A percentile compares a stretch with the other conserved stretches of the same genome.
These are phyloP conservation scores for Casuarina equisetifolia DNA, from an alignment of 306 rosid genomes.

Conservation along the genomic window DNA sequence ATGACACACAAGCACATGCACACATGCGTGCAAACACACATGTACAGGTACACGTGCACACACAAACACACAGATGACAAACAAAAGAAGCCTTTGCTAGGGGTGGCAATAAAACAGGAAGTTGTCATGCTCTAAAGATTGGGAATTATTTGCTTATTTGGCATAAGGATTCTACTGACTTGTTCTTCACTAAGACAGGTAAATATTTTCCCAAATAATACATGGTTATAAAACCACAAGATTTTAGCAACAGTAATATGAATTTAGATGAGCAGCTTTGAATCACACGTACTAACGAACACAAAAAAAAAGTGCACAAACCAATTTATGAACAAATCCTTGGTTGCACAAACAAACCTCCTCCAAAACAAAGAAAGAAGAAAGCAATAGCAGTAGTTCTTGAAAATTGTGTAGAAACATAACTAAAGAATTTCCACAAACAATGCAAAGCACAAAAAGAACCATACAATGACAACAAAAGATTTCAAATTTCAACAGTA, in stretches of 20 bases:
- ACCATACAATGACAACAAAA: not conserved
- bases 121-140: not conserved
- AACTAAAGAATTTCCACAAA: conserved; percentile 3
- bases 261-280: not conserved
- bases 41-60: no score
- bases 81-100: not conserved
- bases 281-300: not conserved
- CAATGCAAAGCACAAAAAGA: not conserved
- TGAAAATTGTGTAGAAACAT: not conserved
- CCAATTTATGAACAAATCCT: not conserved
- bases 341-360: not conserved
- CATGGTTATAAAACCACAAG: not conserved
- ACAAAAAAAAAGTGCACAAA: not conserved
- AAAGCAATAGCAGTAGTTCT: not conserved
- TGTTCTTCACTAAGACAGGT: not conserved
- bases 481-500: not conserved
- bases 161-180: not conserved
- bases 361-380: not conserved
- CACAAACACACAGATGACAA: not conserved
- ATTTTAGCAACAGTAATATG: not conserved
- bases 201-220: not conserved
- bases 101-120: not conserved
- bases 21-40: no score
- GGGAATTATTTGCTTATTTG: not conserved
- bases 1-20: no score